Percentiles rank a stretch among this genome's conserved stretches.
phyloP scores from a whole-genome alignment of 805 yeast genomes.

The Candida boidinii region DNA sequence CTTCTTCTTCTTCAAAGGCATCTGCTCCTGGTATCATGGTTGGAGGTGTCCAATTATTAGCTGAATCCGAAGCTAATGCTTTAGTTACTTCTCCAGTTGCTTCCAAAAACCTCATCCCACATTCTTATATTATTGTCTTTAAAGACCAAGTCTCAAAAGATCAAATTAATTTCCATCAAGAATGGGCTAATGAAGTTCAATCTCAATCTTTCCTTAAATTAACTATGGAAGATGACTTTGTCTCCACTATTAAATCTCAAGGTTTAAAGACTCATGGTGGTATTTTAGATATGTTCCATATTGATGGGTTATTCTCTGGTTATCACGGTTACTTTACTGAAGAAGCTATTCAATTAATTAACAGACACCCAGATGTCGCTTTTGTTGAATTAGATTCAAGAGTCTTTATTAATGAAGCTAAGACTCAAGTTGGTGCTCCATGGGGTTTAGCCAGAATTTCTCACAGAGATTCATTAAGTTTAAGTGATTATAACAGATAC shows the following conservation, averaged over 20 bases:
- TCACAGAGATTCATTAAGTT: constrained; percentile 62
- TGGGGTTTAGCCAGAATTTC: constrained; percentile 94
- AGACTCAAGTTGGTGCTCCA: constrained; percentile 76
- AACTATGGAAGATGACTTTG: constrained; percentile 18
- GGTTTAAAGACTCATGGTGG: constrained; percentile 33
- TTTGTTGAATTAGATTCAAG: constrained; percentile 66
- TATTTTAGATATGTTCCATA: constrained; percentile 49
- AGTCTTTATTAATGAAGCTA: constrained; percentile 55
- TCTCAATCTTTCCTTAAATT: constrained; percentile 25
- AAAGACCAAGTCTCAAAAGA: constrained; percentile 52
- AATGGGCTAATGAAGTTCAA: constrained; percentile 54
- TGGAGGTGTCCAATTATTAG: constrained; percentile 5
- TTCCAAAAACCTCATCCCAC: constrained; percentile 43
- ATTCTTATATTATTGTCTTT: constrained; percentile 81
- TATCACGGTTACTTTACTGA: constrained; percentile 81
- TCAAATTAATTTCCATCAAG: constrained; percentile 55
- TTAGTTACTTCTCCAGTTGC: constrained; percentile 36
- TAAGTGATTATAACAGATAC: constrained; percentile 67
- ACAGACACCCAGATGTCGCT: constrained; percentile 44
- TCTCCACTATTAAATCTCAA: constrained; percentile 16
- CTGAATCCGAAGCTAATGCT: constrained; percentile 31
- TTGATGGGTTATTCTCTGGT: constrained; percentile 56
- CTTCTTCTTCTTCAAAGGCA: constrained; percentile 2
- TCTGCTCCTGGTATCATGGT: not conserved
- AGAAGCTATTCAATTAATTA: constrained; percentile 62